Evolutionary conservation across 2,329 filamentous ascomycete genomes (phyloP).

Genomic region (Claviceps pusilla): DNA sequence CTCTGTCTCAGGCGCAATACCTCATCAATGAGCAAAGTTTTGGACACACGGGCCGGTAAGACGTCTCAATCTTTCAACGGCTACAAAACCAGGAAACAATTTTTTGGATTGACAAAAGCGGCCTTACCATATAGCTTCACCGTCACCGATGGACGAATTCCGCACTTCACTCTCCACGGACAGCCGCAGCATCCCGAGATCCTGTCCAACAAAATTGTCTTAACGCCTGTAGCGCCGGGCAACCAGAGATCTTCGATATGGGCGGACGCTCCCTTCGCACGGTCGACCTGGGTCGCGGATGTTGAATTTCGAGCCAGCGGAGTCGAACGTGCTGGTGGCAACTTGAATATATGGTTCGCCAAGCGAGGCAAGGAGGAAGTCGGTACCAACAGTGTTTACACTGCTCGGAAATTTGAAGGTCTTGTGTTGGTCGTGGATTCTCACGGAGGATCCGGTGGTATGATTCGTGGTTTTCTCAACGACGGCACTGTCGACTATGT

Average conservation of each 20-base stretch:
- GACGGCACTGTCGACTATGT: constrained; percentile 73
- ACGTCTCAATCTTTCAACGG: neutral
- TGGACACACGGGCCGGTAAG: constrained; percentile 51
- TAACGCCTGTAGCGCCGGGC: constrained; percentile 78
- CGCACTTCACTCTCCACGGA: constrained; percentile 40
- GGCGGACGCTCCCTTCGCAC: constrained; percentile 48
- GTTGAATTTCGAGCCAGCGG: constrained; percentile 80
- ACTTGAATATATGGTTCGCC: constrained; percentile 85
- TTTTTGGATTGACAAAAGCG: neutral
- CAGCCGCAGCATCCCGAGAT: constrained; percentile 42
- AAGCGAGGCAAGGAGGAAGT: constrained; percentile 51
- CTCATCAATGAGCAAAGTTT: constrained; percentile 64
- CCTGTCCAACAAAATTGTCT: constrained; percentile 78
- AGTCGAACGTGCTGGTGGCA: constrained; percentile 71
- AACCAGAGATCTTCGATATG: constrained; percentile 74
- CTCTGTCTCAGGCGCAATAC: constrained; percentile 45
- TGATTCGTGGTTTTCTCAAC: constrained; percentile 83
- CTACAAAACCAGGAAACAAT: neutral
- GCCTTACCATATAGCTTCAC: neutral
- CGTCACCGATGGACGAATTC: constrained; percentile 24
- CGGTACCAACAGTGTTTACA: constrained; percentile 67
- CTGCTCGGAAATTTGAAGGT: constrained; percentile 74
- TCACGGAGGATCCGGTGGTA: constrained; percentile 62
- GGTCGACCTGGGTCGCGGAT: constrained; percentile 64
- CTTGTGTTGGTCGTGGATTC: constrained; percentile 75